Conservation (phyloP, 1,284 basidiomycete species). For the Porogramme epimiltina region DNA sequence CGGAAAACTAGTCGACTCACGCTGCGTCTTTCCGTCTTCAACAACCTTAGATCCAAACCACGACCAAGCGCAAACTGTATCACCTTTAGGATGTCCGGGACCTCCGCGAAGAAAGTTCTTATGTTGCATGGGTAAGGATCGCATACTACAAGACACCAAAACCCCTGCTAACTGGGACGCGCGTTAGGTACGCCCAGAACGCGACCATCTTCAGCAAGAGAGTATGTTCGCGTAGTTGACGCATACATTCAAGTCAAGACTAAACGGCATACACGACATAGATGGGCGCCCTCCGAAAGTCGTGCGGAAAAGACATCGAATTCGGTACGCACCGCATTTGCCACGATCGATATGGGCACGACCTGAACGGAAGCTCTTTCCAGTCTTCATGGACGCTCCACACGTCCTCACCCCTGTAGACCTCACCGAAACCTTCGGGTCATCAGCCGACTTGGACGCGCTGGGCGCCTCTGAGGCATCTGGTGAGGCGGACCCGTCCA, state of each 20-base stretch:
- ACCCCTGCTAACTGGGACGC: conserved; percentile 4
- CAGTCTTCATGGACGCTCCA: conserved; percentile 84
- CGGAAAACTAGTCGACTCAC: too few species aligned
- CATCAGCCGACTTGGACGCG: conserved; percentile 38
- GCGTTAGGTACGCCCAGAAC: conserved; percentile 80
- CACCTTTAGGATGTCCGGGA: background rate
- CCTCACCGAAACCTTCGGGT: conserved; percentile 42
- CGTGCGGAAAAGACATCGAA: conserved; percentile 69
- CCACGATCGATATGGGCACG: background rate
- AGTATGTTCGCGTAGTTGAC: conserved; percentile 42
- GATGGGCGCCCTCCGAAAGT: conserved; percentile 78
- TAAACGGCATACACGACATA: conserved; percentile 28
- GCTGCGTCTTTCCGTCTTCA: too few species aligned
- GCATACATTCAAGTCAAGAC: background rate
- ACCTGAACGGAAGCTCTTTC: background rate
- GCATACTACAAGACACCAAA: background rate
- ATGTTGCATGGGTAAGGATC: conserved; percentile 60
- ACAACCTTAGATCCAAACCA: too few species aligned
- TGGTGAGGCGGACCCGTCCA: conserved; percentile 56
- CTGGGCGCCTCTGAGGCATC: conserved; percentile 59
- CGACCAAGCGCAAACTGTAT: too few species aligned
- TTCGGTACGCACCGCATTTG: conserved; percentile 48
- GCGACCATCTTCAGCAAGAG: conserved; percentile 79
- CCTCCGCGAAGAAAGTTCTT: conserved; percentile 41
- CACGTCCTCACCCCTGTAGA: conserved; percentile 75